Evolutionary conservation across 352 stramenopile species (phyloP).

Genomic region (Globisporangium paddicum): DNA sequence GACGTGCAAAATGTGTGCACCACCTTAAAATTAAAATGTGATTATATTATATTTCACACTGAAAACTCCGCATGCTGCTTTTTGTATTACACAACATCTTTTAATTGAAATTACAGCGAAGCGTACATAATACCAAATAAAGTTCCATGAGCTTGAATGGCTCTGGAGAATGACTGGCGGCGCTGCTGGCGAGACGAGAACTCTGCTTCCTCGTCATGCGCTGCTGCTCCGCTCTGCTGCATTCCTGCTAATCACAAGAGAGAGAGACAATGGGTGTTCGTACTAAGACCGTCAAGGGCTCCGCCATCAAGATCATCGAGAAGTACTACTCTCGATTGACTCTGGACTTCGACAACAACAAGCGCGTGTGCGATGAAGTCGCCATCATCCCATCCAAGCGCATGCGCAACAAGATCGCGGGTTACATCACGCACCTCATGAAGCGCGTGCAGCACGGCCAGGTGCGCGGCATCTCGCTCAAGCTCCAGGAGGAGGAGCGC

Average conservation of each 20-base stretch:
- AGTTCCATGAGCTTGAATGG: background rate
- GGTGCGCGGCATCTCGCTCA: slow-evolving; percentile 99
- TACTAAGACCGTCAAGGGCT: slow-evolving; percentile 99
- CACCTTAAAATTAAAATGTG: background rate
- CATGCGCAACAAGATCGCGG: slow-evolving; percentile 99
- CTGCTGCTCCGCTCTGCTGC: background rate
- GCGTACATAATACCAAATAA: background rate
- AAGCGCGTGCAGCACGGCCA: slow-evolving; percentile 99
- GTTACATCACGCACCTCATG: slow-evolving; percentile 99
- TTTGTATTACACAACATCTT: background rate
- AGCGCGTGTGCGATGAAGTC: slow-evolving; percentile 96
- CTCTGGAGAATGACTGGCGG: slow-evolving; percentile 8
- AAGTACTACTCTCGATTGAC: slow-evolving; percentile 99
- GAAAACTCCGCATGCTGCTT: background rate
- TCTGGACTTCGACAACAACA: slow-evolving; percentile 99
- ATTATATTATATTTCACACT: accelerated
- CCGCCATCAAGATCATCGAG: slow-evolving; percentile 99
- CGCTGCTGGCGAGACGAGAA: background rate
- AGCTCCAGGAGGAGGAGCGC: slow-evolving; percentile 99
- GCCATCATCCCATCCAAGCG: slow-evolving; percentile 99
- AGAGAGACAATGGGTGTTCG: slow-evolving; percentile 95
- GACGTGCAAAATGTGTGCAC: background rate
- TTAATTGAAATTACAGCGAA: background rate
- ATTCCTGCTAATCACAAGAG: slow-evolving; percentile 23
- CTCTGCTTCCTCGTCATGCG: no score